Evolutionary conservation across 2,329 filamentous ascomycete species (phyloP).

Genomic region (Aphanoascus verrucosus): DNA sequence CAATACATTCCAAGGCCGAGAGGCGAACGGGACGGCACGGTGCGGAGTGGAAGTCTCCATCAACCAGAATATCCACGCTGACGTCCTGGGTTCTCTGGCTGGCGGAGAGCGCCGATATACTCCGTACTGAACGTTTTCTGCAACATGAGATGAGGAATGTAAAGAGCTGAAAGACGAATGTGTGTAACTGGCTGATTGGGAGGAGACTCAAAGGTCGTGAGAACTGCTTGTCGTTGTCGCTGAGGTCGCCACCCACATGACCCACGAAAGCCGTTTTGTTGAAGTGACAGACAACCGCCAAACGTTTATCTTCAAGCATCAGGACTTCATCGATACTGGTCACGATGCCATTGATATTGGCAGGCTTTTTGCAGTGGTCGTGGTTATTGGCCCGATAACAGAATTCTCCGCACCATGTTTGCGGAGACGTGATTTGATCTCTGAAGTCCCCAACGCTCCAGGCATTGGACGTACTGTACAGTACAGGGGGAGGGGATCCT

Average conservation of each 20-base stretch:
- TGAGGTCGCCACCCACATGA: slow-evolving; percentile 12
- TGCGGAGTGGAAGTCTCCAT: too few species aligned
- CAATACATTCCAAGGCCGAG: too few species aligned
- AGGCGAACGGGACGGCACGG: too few species aligned
- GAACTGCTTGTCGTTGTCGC: neutral
- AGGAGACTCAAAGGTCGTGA: too few species aligned
- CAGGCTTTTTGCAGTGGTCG: too few species aligned
- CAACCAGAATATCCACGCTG: too few species aligned
- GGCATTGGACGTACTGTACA: slow-evolving; percentile 3
- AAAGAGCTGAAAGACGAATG: too few species aligned
- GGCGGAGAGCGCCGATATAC: too few species aligned
- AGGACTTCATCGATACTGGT: neutral
- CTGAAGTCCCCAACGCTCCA: neutral
- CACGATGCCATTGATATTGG: neutral
- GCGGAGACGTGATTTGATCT: neutral
- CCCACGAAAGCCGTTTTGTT: neutral
- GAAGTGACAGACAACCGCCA: neutral
- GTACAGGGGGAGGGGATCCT: slow-evolving; percentile 1
- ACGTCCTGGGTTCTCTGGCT: too few species aligned
- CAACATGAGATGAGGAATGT: too few species aligned
- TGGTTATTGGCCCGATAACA: neutral
- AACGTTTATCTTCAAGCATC: neutral
- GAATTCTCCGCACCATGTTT: neutral
- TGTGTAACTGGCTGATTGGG: too few species aligned
- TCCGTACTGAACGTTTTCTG: too few species aligned